phyloP scores from a whole-genome alignment of 768 basidiomycete genomes.

The Pleurotus platypus region DNA sequence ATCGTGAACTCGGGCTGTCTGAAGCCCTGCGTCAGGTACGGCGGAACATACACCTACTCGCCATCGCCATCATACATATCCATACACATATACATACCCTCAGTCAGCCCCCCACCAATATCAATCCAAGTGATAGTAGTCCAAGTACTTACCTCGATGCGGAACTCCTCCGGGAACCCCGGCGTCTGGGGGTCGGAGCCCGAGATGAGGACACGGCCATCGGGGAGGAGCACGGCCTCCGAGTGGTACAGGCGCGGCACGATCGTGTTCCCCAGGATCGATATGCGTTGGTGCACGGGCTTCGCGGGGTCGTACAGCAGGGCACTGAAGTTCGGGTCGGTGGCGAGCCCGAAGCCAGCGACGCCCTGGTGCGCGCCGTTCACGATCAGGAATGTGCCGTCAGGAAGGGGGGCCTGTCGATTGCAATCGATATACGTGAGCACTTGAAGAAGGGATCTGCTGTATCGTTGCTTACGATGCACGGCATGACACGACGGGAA shows the following conservation, averaged over 20 bases:
- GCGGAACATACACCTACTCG: conserved; percentile 80
- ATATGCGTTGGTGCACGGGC: conserved; percentile 44
- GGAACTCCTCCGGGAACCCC: conserved; percentile 53
- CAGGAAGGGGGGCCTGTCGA: conserved; percentile 37
- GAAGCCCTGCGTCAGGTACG: conserved; percentile 68
- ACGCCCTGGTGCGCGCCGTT: conserved; percentile 56
- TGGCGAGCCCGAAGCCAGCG: conserved; percentile 55
- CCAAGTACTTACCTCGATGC: conserved; percentile 43
- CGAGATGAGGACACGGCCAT: conserved; percentile 56
- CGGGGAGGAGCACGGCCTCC: conserved; percentile 56
- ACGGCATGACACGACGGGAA: conserved; percentile 74
- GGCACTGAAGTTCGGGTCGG: conserved; percentile 42
- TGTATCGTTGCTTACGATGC: conserved; percentile 35
- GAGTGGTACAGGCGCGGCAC: conserved; percentile 43
- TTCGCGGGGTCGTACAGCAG: conserved; percentile 51
- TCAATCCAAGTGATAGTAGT: too few species aligned
- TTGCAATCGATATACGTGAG: not conserved
- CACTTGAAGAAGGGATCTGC: not conserved
- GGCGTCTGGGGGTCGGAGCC: conserved; percentile 47
- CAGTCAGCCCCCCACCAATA: too few species aligned
- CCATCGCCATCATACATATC: conserved; percentile 10
- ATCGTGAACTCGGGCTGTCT: conserved; percentile 64
- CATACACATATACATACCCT: too few species aligned
- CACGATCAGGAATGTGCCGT: conserved; percentile 55
- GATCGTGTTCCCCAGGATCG: conserved; percentile 49